These are phyloP conservation scores for Rhexocercosporidium sp. DNA, from an alignment of 2,329 filamentous ascomycete genomes.

Conservation along the genomic window DNA sequence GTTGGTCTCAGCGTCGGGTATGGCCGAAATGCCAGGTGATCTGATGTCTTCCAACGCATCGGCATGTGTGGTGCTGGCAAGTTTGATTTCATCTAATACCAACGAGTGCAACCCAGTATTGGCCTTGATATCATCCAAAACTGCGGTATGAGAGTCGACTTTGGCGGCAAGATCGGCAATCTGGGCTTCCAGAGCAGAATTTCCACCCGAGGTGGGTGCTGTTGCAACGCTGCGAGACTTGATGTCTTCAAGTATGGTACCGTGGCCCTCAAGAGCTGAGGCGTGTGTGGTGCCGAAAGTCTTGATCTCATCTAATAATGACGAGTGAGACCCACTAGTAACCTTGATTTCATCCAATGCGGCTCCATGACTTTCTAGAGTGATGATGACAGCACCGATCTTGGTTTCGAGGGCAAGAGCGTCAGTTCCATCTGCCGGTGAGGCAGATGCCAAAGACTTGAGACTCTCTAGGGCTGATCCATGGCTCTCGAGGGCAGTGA, in stretches of 20 bases:
- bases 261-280: slow-evolving; percentile 17
- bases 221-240: slow-evolving; percentile 8
- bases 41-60: slow-evolving; percentile 23
- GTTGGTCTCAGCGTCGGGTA: not conserved
- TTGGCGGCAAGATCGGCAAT: slow-evolving; percentile 15
- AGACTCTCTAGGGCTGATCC: slow-evolving; percentile 5
- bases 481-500: slow-evolving; percentile 27
- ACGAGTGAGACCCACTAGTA: slow-evolving; percentile 13
- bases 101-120: slow-evolving; percentile 14
- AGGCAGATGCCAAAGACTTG: not conserved
- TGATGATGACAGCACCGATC: not conserved
- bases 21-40: slow-evolving; percentile 7
- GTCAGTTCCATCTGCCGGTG: slow-evolving; percentile 2
- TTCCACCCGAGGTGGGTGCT: not conserved
- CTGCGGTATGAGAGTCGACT: not conserved
- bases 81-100: slow-evolving; percentile 17
- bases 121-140: not conserved
- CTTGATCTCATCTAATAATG: slow-evolving; percentile 25
- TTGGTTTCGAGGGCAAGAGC: not conserved
- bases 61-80: slow-evolving; percentile 1
- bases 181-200: slow-evolving; percentile 9
- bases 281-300: slow-evolving; percentile 3
- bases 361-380: slow-evolving; percentile 20
- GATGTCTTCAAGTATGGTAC: slow-evolving; percentile 27
- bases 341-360: slow-evolving; percentile 30